Conservation (phyloP, 2,329 filamentous ascomycete species). For the Gremmenia infestans region DNA sequence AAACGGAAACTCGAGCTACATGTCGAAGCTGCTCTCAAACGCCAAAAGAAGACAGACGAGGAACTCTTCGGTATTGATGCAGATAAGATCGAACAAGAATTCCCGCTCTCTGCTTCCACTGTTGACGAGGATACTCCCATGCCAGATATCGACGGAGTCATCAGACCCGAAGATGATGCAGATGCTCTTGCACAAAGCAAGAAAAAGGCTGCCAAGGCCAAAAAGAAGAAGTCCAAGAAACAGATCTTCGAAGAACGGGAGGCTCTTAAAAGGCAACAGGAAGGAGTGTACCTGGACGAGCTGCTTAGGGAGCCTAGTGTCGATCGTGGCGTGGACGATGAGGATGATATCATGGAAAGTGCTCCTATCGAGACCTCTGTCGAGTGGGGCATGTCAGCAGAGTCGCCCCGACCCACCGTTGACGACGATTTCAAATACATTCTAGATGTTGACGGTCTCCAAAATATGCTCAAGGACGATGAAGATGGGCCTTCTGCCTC, state of each 20-base stretch:
- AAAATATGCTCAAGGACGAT: conserved; percentile 62
- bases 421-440: conserved; percentile 60
- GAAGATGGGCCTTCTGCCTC: conserved; percentile 58
- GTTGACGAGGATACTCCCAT: conserved; percentile 45
- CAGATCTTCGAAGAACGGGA: conserved; percentile 66
- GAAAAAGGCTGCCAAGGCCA: conserved; percentile 53
- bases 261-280: conserved; percentile 52
- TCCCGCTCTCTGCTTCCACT: conserved; percentile 34
- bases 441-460: conserved; percentile 67
- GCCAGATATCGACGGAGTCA: conserved; percentile 44
- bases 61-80: conserved; percentile 67
- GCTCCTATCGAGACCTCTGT: conserved; percentile 40
- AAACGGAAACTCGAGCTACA: conserved; percentile 73
- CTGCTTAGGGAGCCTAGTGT: conserved; percentile 32
- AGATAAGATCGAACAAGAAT: conserved; percentile 46
- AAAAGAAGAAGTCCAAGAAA: conserved; percentile 71
- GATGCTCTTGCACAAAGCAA: conserved; percentile 39
- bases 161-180: conserved; percentile 48
- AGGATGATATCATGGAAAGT: conserved; percentile 33
- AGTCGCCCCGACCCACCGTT: conserved; percentile 57
- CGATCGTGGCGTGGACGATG: conserved; percentile 27
- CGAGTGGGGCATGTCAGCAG: conserved; percentile 54
- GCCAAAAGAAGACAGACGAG: conserved; percentile 75
- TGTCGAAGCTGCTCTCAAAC: conserved; percentile 67
- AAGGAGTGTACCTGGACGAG: conserved; percentile 41